phyloP scores from a whole-genome alignment of 2,329 filamentous ascomycete genomes.

The Tolypocladium ophioglossoides region DNA sequence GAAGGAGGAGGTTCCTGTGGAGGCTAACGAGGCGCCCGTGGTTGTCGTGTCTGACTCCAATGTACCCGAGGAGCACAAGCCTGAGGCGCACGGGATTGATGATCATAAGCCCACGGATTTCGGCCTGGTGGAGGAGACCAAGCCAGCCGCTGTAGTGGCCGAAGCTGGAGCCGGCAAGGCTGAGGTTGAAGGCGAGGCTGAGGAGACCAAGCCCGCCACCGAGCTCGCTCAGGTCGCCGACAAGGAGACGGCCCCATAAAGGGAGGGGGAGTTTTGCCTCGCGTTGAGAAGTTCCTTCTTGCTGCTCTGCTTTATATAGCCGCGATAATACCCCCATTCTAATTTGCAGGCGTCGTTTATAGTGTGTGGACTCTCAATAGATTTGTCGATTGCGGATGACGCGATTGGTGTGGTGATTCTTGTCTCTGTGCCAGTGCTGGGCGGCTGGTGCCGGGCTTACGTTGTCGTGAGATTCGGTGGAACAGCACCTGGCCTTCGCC shows the following conservation, averaged over 20 bases:
- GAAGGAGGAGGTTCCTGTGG: background rate
- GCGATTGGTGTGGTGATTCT: background rate
- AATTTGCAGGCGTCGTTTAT: background rate
- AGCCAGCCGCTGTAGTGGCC: background rate
- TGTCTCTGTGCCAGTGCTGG: background rate
- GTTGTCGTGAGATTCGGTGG: background rate
- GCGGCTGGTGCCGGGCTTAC: no score
- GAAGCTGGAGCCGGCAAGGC: background rate
- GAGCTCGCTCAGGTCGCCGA: background rate
- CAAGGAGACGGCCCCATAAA: slow-evolving; percentile 3
- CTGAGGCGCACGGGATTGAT: background rate
- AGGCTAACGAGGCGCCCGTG: slow-evolving; percentile 5
- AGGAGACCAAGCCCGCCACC: background rate
- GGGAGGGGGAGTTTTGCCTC: background rate
- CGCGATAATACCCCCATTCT: slow-evolving; percentile 1
- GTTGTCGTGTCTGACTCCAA: slow-evolving; percentile 8
- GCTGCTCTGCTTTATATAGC: background rate
- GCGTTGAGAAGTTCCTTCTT: background rate
- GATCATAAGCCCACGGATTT: background rate
- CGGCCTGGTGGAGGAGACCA: background rate
- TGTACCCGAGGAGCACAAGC: slow-evolving; percentile 5
- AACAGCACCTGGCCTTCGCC: background rate
- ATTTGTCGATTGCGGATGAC: background rate
- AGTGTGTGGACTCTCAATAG: background rate
- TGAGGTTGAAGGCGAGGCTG: background rate